Conservation (phyloP, 1,284 basidiomycete genomes). For the Cryptococcus sp. region DNA sequence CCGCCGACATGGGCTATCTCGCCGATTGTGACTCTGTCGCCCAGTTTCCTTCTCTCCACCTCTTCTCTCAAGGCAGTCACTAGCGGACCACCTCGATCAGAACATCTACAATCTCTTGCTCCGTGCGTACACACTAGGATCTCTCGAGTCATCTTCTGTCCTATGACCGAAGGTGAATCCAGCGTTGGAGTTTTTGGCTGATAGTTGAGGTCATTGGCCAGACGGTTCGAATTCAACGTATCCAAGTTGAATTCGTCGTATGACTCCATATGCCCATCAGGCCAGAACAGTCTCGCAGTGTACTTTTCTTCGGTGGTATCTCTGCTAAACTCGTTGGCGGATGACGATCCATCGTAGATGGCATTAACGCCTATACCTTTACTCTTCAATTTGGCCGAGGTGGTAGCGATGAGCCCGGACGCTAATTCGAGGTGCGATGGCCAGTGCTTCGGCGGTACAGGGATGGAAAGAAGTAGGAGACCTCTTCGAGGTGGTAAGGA, state of each 20-base stretch:
- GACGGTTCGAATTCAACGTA: constrained; percentile 17
- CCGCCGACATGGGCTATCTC: constrained; percentile 80
- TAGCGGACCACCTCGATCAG: constrained; percentile 61
- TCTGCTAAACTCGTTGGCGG: constrained; percentile 2
- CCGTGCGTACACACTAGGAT: constrained; percentile 75
- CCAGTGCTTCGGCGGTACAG: constrained; percentile 41
- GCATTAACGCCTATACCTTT: constrained; percentile 37
- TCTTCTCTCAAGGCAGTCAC: constrained; percentile 47
- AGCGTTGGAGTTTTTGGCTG: neutral
- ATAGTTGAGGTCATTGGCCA: constrained; percentile 21
- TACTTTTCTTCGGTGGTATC: constrained; percentile 25
- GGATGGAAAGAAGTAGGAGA: constrained; percentile 40
- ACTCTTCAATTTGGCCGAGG: constrained; percentile 22
- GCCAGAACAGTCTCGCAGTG: constrained; percentile 34
- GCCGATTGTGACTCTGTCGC: constrained; percentile 55
- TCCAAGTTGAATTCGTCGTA: constrained; percentile 22
- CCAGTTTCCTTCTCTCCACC: constrained; percentile 40
- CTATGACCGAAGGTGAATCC: neutral
- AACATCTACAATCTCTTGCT: constrained; percentile 71
- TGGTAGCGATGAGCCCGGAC: constrained; percentile 30
- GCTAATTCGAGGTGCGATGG: constrained; percentile 42
- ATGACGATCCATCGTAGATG: constrained; percentile 35
- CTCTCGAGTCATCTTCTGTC: constrained; percentile 23
- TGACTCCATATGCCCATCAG: constrained; percentile 31
- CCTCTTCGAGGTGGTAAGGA: constrained; percentile 25